A percentile compares a stretch with the other conserved stretches of the same genome.
Evolutionary conservation across 1,284 basidiomycete species (phyloP).

Genomic region (Crucibulum cyathiforme): DNA sequence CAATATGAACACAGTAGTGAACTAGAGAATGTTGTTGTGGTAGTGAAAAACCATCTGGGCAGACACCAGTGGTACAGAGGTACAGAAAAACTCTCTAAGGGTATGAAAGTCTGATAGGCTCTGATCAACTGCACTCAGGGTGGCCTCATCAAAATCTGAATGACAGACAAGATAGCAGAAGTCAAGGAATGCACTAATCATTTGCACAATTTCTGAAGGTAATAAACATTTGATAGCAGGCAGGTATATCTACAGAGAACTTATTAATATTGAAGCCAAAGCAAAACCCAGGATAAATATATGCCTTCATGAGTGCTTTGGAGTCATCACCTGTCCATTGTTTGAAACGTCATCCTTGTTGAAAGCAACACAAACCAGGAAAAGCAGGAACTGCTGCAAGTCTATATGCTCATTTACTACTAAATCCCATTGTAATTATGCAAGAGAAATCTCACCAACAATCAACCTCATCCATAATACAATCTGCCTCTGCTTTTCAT

Average conservation of each 20-base stretch:
- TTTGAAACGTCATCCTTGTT: slow-evolving; percentile 16
- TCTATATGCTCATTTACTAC: slow-evolving; percentile 1
- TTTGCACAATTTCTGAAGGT: slow-evolving; percentile 16
- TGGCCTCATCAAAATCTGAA: slow-evolving; percentile 13
- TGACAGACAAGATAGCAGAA: slow-evolving; percentile 36
- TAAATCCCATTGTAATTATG: slow-evolving; percentile 1
- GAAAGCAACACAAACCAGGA: slow-evolving; percentile 10
- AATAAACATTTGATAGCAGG: slow-evolving; percentile 25
- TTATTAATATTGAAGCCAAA: too few relatives aligned
- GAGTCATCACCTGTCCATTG: slow-evolving; percentile 22
- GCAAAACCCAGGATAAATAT: background rate
- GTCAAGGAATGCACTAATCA: slow-evolving; percentile 27
- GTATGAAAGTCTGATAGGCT: slow-evolving; percentile 29
- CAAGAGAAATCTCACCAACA: background rate
- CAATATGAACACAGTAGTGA: slow-evolving; percentile 20
- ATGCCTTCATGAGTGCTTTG: slow-evolving; percentile 19
- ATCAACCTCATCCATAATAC: background rate
- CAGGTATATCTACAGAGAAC: slow-evolving; percentile 16
- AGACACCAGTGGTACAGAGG: slow-evolving; percentile 12
- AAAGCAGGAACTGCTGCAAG: slow-evolving; percentile 11
- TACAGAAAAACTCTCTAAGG: slow-evolving; percentile 31
- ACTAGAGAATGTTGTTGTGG: slow-evolving; percentile 16
- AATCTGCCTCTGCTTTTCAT: background rate
- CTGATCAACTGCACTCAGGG: slow-evolving; percentile 24
- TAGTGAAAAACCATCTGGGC: background rate